A percentile compares a stretch with the other conserved stretches of the same genome.
These are phyloP conservation scores for Claviceps sp. DNA, from an alignment of 2,329 filamentous ascomycete species.

Conservation along the genomic window DNA sequence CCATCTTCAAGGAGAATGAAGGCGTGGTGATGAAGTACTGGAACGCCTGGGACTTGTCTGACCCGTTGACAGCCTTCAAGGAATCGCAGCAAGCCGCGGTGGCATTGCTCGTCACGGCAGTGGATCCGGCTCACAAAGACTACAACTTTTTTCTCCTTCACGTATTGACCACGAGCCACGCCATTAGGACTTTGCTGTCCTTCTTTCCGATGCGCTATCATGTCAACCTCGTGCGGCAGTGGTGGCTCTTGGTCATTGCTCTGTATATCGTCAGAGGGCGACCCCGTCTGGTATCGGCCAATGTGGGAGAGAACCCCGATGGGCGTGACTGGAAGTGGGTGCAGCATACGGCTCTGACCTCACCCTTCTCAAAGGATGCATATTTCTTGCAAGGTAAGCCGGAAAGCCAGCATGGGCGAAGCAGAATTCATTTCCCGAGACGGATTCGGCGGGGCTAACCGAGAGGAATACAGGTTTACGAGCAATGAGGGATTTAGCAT, in stretches of 20 bases:
- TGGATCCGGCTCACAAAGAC: slow-evolving; percentile 41
- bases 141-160: slow-evolving; percentile 82
- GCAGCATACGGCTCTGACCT: slow-evolving; percentile 54
- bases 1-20: slow-evolving; percentile 56
- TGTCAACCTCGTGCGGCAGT: slow-evolving; percentile 61
- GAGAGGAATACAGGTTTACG: slow-evolving; percentile 39
- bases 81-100: slow-evolving; percentile 52
- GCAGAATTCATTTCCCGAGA: not conserved
- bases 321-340: slow-evolving; percentile 67
- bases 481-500: slow-evolving; percentile 59
- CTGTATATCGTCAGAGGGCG: slow-evolving; percentile 66
- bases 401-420: not conserved
- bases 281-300: slow-evolving; percentile 55
- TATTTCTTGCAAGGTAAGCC: slow-evolving; percentile 69
- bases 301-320: slow-evolving; percentile 45
- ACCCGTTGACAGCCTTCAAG: slow-evolving; percentile 62
- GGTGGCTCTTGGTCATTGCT: slow-evolving; percentile 74
- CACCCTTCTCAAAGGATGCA: slow-evolving; percentile 55
- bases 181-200: slow-evolving; percentile 73
- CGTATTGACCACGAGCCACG: slow-evolving; percentile 73
- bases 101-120: slow-evolving; percentile 48
- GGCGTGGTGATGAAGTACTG: slow-evolving; percentile 70
- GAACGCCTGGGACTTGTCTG: slow-evolving; percentile 67
- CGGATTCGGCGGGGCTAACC: not conserved
- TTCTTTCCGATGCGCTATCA: slow-evolving; percentile 62